Base-by-base conservation (phyloP, 73 alveolate species). In the Paramecium pentaurelia region DNA sequence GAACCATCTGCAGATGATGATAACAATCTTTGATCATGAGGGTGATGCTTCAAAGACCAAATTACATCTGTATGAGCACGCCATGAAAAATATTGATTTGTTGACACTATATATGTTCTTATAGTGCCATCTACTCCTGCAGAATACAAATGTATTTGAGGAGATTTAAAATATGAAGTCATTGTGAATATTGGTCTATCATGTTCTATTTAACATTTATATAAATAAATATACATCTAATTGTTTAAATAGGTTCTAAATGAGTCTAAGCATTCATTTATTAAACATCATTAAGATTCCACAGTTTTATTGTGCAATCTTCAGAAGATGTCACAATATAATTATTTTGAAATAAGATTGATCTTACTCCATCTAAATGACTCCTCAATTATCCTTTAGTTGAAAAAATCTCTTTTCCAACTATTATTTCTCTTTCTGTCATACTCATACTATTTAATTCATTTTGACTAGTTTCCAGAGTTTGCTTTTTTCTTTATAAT, bases 61-160 rank as follows among this genome's bases (percentile, higher is more conserved):
- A 94, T 93, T 8, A 83, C 93, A 45, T 94, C 97, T 32, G 93
- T 92, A 85, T 94, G 97, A 44, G 97, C 94, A 58, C 77, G 88
- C 94, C 94, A 89, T 38, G 86, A 92, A 44, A 86, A 93, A 70
- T 70, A 51, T n/a, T 59, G 85, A 36, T 94, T 95, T 8, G 70
- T 47, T 28, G 94, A 42, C 8, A 60, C 93, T 10, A 60, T 92
- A 92, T 93, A 94, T 27, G 94, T 45, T 70, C 95, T 92, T 5
- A 94, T 94, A 4, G 88, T 94, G 11, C 97, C 97, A 58, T 94
- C 97, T 32, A 77, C 91, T 27, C 97, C 98, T 45, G 97, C 98
- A 8, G 98, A 96, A 60, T 94, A 96, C 34, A 96, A 32, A 89
- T 71, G 71, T 71, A 71, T 89, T 80, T 30, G 90, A 42, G 60